Evolutionary conservation across 148 eudicot species (phyloP), one percentile per base, ranked within the genome.

Genomic region (Camellia lanceoleosa): DNA sequence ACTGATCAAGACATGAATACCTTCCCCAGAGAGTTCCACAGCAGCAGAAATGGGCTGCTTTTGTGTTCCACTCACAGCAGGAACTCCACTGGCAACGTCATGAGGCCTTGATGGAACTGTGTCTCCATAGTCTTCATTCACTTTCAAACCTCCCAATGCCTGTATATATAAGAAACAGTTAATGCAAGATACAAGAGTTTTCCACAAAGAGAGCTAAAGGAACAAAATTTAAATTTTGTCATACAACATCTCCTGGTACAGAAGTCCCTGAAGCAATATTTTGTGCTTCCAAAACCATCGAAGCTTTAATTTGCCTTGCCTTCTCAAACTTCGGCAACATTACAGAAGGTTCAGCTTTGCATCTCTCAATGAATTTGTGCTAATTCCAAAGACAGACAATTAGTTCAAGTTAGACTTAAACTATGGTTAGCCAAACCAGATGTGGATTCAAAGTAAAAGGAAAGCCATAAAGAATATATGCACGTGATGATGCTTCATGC

Each of bases 301-400:
- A 73, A 59, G 87, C 90, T 86, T 95, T 91, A 65, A 81, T 80
- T 81, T 91, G 86, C 83, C 89, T 91, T 78, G 99, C 94, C 88
- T 92, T 92, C 82, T 92, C 99, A 90, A 92, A 85, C 87, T 91
- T 96, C 8, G 91, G 88, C 65, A 91, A 71, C 97, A 96, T 91
- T 51, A 89, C 78, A 15, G 89, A 90, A 79, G 99, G 98, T 82
- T 88, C 93, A 82, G 78, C 78, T 88, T 92, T 93, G 91, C 97
- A 92, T 84, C 88, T 94, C 78, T 93, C 99, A 65, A 92, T 93
- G 83, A 96, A 93, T 90, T 96, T 96, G 91, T 96, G 99, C 99
- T 96, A 75, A 71, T 73, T 58, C 61, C 68, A 68, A 71, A 46
- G 8, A 41, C 62, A 80, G 23, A 18, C 65, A 79, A 62, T 16